Conservation (phyloP, 306 rosid genomes). For the Medicago truncatula region MtrunA17r5.0-ANR NC_053048.1:38689001-38689500, state of each 20-base stretch:
- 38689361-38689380: not conserved
- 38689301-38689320: slow-evolving; percentile 30
- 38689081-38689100: too few relatives aligned
- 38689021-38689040: too few relatives aligned
- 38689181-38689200: slow-evolving; percentile 64
- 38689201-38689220: slow-evolving; percentile 70
- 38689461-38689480: slow-evolving; percentile 95
- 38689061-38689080: too few relatives aligned
- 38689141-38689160: slow-evolving; percentile 12
- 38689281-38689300: slow-evolving; percentile 66
- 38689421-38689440: slow-evolving; percentile 84
- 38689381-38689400: slow-evolving; percentile 85
- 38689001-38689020: too few relatives aligned
- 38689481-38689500: slow-evolving; percentile 80
- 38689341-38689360: not conserved
- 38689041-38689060: too few relatives aligned
- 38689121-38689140: slow-evolving; percentile 2
- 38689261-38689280: slow-evolving; percentile 93
- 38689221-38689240: slow-evolving; percentile 57
- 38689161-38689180: slow-evolving; percentile 2
- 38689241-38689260: slow-evolving; percentile 80
- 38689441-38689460: slow-evolving; percentile 66
- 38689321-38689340: not conserved
- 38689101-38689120: too few relatives aligned
- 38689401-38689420: slow-evolving; percentile 91